Percentiles rank a stretch among this genome's conserved stretches.
These are phyloP conservation scores for Tricholoma sp. DNA, from an alignment of 768 basidiomycete species.

Conservation along the genomic window DNA sequence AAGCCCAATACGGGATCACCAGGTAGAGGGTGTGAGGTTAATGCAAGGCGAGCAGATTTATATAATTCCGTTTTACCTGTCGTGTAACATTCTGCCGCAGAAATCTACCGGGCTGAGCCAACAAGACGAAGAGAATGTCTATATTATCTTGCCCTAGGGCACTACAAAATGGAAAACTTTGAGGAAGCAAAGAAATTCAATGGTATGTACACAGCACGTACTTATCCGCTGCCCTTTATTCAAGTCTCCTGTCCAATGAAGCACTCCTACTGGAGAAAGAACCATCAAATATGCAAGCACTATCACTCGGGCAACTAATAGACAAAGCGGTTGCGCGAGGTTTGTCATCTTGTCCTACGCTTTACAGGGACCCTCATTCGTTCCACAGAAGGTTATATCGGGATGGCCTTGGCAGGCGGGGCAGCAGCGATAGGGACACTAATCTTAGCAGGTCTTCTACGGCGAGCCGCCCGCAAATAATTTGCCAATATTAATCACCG, in stretches of 20 bases:
- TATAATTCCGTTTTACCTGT: background rate
- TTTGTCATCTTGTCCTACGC: constrained; percentile 25
- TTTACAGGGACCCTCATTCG: constrained; percentile 1
- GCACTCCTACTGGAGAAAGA: constrained; percentile 87
- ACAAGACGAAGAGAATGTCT: constrained; percentile 87
- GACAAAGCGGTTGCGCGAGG: constrained; percentile 82
- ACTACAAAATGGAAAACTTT: constrained; percentile 96
- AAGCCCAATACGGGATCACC: constrained; percentile 76
- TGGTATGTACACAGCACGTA: constrained; percentile 47
- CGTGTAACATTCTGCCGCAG: constrained; percentile 34
- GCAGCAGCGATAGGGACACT: constrained; percentile 81
- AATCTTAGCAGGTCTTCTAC: constrained; percentile 70
- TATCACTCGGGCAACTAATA: constrained; percentile 79
- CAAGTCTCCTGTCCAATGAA: constrained; percentile 24
- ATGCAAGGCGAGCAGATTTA: constrained; percentile 62
- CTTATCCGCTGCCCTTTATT: background rate
- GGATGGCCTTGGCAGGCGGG: constrained; percentile 93
- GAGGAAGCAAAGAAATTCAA: constrained; percentile 92
- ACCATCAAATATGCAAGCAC: constrained; percentile 89
- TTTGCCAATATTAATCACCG: background rate
- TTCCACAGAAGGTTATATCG: constrained; percentile 88
- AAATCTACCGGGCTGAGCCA: constrained; percentile 88
- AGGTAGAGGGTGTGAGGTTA: constrained; percentile 87
- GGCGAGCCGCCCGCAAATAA: constrained; percentile 69
- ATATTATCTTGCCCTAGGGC: constrained; percentile 93